Evolutionary conservation across 2,329 filamentous ascomycete species (phyloP).

Genomic region (Thelonectria blattea): DNA sequence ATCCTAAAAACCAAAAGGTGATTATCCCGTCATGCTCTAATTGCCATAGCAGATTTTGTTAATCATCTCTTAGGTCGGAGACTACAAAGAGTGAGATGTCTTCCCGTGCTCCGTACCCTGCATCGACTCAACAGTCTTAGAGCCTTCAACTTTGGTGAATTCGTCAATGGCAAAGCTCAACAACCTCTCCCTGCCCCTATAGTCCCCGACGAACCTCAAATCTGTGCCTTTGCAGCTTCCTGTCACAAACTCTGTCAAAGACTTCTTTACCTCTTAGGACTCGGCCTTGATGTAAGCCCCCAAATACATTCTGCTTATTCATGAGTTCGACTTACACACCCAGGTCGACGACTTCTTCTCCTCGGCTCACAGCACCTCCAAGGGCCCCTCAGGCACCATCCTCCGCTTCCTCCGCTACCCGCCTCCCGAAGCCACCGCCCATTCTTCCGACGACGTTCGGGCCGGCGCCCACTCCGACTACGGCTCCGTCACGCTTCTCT

Average conservation of each 20-base stretch:
- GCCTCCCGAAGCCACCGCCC: slow-evolving; percentile 50
- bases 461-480: slow-evolving; percentile 95
- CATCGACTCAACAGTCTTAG: slow-evolving; percentile 49
- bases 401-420: slow-evolving; percentile 79
- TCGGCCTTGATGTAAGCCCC: slow-evolving; percentile 69
- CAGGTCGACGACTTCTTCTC: slow-evolving; percentile 61
- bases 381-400: slow-evolving; percentile 61
- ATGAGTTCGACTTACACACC: slow-evolving; percentile 1
- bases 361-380: slow-evolving; percentile 53
- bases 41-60: not conserved
- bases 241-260: slow-evolving; percentile 77
- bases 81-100: slow-evolving; percentile 79
- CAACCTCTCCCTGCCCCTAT: slow-evolving; percentile 78
- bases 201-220: slow-evolving; percentile 60
- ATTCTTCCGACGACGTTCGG: slow-evolving; percentile 69
- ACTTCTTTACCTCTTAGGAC: slow-evolving; percentile 77
- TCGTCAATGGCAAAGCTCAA: slow-evolving; percentile 69
- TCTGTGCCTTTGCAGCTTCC: slow-evolving; percentile 70
- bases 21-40: slow-evolving; percentile 22
- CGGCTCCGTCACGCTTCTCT: slow-evolving; percentile 74
- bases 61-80: slow-evolving; percentile 65
- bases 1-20: slow-evolving; percentile 82
- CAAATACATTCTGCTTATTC: not conserved
- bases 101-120: not conserved
- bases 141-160: slow-evolving; percentile 91